Evolutionary conservation across 768 basidiomycete species (phyloP).

Genomic region (Neoboletus subvelutipes): DNA sequence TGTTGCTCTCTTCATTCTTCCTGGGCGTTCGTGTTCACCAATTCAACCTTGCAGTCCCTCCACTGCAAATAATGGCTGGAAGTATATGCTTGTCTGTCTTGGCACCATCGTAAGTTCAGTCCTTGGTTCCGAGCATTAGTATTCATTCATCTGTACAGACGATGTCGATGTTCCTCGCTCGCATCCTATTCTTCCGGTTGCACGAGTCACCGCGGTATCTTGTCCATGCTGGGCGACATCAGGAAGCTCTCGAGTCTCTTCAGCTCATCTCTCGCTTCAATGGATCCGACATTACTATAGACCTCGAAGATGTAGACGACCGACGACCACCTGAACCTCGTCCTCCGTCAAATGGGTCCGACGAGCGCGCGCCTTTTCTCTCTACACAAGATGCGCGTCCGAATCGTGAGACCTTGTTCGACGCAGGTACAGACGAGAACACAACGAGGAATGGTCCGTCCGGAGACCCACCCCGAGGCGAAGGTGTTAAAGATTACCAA

Average conservation of each 20-base stretch:
- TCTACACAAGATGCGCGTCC: slow-evolving; percentile 15
- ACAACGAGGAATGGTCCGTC: not conserved
- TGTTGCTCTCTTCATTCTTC: slow-evolving; percentile 77
- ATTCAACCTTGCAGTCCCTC: slow-evolving; percentile 59
- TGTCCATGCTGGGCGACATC: slow-evolving; percentile 80
- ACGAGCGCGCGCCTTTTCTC: slow-evolving; percentile 33
- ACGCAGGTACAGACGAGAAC: slow-evolving; percentile 14
- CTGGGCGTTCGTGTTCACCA: slow-evolving; percentile 64
- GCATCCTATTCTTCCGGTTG: slow-evolving; percentile 86
- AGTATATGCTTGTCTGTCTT: slow-evolving; percentile 73
- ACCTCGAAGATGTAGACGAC: slow-evolving; percentile 68
- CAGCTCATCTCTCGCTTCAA: slow-evolving; percentile 87
- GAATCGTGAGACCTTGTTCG: not conserved
- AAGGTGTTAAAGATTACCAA: slow-evolving; percentile 27
- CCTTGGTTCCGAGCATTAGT: slow-evolving; percentile 1
- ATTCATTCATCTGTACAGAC: slow-evolving; percentile 52
- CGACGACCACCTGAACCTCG: slow-evolving; percentile 26
- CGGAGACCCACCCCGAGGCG: slow-evolving; percentile 17
- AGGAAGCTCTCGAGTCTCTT: slow-evolving; percentile 81
- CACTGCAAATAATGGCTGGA: slow-evolving; percentile 83
- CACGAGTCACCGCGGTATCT: slow-evolving; percentile 95
- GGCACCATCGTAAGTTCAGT: slow-evolving; percentile 74
- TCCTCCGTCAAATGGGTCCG: slow-evolving; percentile 16
- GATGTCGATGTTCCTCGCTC: slow-evolving; percentile 78
- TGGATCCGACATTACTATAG: slow-evolving; percentile 65